Percentiles rank a stretch among this genome's conserved stretches.
Conservation (phyloP, 495 filamentous ascomycete genomes). For the Mycothermus thermophilus region DNA sequence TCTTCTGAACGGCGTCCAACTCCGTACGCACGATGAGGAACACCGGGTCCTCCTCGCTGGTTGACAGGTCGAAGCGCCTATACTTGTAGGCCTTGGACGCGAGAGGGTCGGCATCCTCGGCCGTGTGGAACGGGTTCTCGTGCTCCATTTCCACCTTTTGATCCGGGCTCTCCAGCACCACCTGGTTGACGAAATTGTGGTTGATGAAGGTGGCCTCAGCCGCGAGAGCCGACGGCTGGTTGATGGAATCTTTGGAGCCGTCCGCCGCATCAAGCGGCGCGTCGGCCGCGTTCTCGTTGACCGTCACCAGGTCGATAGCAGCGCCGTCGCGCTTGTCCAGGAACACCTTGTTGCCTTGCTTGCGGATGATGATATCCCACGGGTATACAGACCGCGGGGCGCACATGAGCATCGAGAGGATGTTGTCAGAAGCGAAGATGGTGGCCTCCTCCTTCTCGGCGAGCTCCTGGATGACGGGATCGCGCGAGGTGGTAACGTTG, state of each 20-base stretch:
- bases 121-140: constrained; percentile 96
- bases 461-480: constrained; percentile 92
- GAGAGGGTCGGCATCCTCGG: constrained; percentile 82
- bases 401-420: constrained; percentile 99
- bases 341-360: constrained; percentile 89
- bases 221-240: constrained; percentile 77
- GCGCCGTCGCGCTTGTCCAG: constrained; percentile 94
- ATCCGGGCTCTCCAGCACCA: constrained; percentile 64
- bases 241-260: constrained; percentile 86
- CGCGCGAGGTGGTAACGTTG: constrained; percentile 90
- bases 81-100: constrained; percentile 98
- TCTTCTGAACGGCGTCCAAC: constrained; percentile 89
- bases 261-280: constrained; percentile 83
- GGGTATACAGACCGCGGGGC: constrained; percentile 88
- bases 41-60: constrained; percentile 83
- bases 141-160: constrained; percentile 68
- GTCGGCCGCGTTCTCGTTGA: constrained; percentile 98
- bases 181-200: constrained; percentile 95
- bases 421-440: constrained; percentile 91
- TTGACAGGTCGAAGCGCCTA: constrained; percentile 84
- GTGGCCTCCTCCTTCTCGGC: constrained; percentile 94
- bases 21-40: constrained; percentile 92
- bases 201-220: constrained; percentile 99
- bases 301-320: constrained; percentile 88
- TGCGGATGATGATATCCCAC: constrained; percentile 89